These are phyloP conservation scores for Rhazya stricta DNA, from an alignment of 257 asterid species.

Conservation along the genomic window DNA sequence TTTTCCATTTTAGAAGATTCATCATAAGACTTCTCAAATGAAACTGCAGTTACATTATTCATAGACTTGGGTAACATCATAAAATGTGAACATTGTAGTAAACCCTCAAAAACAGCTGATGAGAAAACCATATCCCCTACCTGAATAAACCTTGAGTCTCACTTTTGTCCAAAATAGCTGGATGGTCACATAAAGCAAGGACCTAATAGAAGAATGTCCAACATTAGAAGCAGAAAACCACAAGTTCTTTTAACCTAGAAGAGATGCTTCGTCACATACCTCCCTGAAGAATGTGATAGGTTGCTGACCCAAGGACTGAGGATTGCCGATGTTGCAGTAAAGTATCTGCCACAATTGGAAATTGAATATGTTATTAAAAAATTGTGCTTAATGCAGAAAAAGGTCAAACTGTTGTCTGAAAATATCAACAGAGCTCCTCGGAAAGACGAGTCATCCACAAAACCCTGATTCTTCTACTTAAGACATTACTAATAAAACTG, in stretches of 20 bases:
- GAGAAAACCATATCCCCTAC: constrained; percentile 25
- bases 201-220: constrained; percentile 43
- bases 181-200: constrained; percentile 92
- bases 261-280: constrained; percentile 38
- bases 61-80: background rate
- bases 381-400: background rate
- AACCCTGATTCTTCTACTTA: background rate
- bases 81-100: background rate
- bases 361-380: background rate
- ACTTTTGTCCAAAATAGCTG: constrained; percentile 78
- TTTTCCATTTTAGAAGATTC: background rate
- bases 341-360: constrained; percentile 49
- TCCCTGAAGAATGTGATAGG: constrained; percentile 96
- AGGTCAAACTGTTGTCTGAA: background rate
- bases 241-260: background rate
- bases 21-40: background rate
- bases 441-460: background rate
- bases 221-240: constrained; percentile 17
- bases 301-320: constrained; percentile 92
- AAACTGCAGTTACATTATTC: background rate
- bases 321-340: constrained; percentile 93
- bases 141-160: constrained; percentile 90
- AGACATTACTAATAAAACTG: background rate
- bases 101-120: background rate
- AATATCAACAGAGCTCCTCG: background rate